A percentile compares a stretch with the other conserved stretches of the same genome.
Conservation (phyloP, 1,284 basidiomycete species). For the Ganoderma leucocontextum region DNA sequence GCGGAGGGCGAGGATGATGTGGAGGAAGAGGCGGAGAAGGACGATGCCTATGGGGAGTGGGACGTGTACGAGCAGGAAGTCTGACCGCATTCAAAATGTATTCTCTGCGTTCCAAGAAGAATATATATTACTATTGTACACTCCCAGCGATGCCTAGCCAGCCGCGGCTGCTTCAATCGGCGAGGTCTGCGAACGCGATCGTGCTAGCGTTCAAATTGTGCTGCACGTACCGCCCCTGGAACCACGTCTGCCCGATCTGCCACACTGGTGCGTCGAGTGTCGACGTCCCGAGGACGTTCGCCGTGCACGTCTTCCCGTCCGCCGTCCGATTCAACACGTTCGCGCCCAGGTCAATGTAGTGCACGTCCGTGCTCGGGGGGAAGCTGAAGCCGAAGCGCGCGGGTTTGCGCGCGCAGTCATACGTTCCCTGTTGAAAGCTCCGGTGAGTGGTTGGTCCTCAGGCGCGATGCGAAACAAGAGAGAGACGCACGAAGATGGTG, state of each 20-base stretch:
- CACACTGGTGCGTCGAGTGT: constrained; percentile 22
- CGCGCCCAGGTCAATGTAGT: constrained; percentile 30
- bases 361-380: constrained; percentile 25
- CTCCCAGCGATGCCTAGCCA: neutral
- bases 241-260: constrained; percentile 33
- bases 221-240: constrained; percentile 32
- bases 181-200: constrained; percentile 26
- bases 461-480: neutral
- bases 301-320: constrained; percentile 28
- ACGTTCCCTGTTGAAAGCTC: constrained; percentile 21
- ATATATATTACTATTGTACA: neutral
- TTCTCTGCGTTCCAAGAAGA: neutral
- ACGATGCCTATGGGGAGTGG: constrained; percentile 48
- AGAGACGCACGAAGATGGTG: constrained; percentile 18
- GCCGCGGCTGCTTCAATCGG: neutral
- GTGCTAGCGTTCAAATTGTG: constrained; percentile 28
- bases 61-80: constrained; percentile 56
- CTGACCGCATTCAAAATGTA: constrained; percentile 29
- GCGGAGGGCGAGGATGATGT: constrained; percentile 40
- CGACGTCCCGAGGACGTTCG: constrained; percentile 32
- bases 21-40: constrained; percentile 46
- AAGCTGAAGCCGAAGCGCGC: constrained; percentile 32
- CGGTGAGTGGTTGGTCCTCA: no score
- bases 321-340: constrained; percentile 32
- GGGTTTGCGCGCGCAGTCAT: constrained; percentile 27